A percentile compares a stretch with the other conserved stretches of the same genome.
Evolutionary conservation across 345 rosid species (phyloP).

Genomic region (Citrus medica): DNA sequence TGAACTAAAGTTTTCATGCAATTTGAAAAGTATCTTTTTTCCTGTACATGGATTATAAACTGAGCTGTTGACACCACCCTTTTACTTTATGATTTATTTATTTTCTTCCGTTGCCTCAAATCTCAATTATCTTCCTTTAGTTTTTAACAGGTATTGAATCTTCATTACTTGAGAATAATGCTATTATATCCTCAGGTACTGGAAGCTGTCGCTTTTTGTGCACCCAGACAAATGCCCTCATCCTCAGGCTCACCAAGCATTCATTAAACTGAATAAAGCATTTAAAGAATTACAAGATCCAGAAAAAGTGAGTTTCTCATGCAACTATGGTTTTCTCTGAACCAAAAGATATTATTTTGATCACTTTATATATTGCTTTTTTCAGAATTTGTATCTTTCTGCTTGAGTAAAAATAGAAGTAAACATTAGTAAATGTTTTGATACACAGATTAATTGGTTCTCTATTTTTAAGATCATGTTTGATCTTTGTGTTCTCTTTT

Average conservation of each 20-base stretch:
- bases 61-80: neutral
- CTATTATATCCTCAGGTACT: constrained; percentile 47
- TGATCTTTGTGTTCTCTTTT: neutral
- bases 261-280: constrained; percentile 78
- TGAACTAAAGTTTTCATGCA: neutral
- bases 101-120: neutral
- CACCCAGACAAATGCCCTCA: constrained; percentile 97
- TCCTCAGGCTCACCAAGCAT: constrained; percentile 94
- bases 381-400: neutral
- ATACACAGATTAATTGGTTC: neutral
- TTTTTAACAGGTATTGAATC: neutral
- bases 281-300: constrained; percentile 93
- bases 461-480: neutral
- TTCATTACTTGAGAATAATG: neutral
- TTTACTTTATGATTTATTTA: neutral
- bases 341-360: neutral
- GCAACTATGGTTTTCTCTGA: neutral
- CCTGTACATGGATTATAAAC: neutral
- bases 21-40: neutral
- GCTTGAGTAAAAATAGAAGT: neutral
- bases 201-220: constrained; percentile 94
- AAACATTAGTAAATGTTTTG: neutral
- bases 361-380: neutral
- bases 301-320: constrained; percentile 53
- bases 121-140: neutral